Percentiles rank a stretch among this genome's conserved stretches.
These are phyloP conservation scores for Benincasa hispida DNA, from an alignment of 306 rosid genomes.

Conservation along the genomic window DNA sequence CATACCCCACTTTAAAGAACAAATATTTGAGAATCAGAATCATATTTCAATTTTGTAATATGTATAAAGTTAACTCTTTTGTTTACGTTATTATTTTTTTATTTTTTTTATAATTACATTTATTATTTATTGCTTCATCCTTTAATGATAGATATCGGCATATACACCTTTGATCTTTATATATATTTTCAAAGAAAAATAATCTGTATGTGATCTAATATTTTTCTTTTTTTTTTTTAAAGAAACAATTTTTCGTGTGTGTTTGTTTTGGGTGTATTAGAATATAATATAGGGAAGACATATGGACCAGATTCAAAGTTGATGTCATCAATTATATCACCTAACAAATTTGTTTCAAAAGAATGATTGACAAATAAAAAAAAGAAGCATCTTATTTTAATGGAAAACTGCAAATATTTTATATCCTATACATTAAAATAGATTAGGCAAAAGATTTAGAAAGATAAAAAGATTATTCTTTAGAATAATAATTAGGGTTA, in stretches of 20 bases:
- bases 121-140: no score
- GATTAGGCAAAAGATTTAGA: not conserved
- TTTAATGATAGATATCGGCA: no score
- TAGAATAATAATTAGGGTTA: not conserved
- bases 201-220: no score
- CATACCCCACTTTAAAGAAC: no score
- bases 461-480: not conserved
- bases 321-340: not conserved
- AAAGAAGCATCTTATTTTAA: not conserved
- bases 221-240: no score
- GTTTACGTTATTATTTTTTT: not conserved
- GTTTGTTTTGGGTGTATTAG: not conserved
- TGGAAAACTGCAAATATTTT: not conserved
- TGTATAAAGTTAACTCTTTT: not conserved
- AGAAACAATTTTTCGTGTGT: no score
- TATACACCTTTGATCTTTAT: no score
- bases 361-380: not conserved
- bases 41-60: not conserved
- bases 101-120: no score
- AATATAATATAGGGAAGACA: not conserved
- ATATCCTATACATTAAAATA: not conserved
- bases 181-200: not conserved
- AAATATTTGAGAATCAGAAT: no score
- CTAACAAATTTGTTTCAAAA: not conserved
- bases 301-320: not conserved